Conservation (phyloP, 129 eudicot genomes). For the Cynara cardunculus region DNA sequence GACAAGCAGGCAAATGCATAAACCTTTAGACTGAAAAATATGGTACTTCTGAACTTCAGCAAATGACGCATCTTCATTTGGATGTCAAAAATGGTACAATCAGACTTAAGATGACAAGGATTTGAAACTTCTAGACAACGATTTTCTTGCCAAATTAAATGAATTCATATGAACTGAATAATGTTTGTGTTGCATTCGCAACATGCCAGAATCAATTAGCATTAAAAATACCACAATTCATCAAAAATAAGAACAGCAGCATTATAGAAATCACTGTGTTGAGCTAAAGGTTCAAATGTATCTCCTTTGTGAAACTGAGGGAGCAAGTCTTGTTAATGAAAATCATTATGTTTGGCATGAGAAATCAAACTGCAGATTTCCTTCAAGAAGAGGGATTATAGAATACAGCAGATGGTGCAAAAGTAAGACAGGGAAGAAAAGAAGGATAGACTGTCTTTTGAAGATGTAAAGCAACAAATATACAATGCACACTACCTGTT, state of each 20-base stretch:
- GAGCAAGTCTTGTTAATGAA: neutral
- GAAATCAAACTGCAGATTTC: neutral
- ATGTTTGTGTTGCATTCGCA: neutral
- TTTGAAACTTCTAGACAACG: neutral
- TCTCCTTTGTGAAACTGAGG: neutral
- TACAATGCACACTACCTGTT: constrained; percentile 49
- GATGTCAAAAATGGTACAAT: neutral
- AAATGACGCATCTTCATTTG: neutral
- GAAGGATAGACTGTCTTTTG: neutral
- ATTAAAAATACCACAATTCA: neutral
- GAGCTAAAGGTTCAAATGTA: constrained; percentile 1
- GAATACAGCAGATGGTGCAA: neutral
- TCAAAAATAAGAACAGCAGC: neutral
- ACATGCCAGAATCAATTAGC: neutral
- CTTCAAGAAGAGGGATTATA: neutral
- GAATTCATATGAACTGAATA: neutral
- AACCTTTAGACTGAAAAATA: neutral
- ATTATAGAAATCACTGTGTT: neutral
- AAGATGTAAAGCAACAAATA: neutral
- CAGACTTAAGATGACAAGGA: neutral
- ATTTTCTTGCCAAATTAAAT: neutral
- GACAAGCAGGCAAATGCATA: neutral
- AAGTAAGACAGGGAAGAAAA: neutral
- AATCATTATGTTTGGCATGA: neutral
- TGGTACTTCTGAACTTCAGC: neutral